Evolutionary conservation across 352 stramenopile genomes (phyloP), one percentile per base, ranked within the genome.

Genomic region (Peronospora destructor): DNA sequence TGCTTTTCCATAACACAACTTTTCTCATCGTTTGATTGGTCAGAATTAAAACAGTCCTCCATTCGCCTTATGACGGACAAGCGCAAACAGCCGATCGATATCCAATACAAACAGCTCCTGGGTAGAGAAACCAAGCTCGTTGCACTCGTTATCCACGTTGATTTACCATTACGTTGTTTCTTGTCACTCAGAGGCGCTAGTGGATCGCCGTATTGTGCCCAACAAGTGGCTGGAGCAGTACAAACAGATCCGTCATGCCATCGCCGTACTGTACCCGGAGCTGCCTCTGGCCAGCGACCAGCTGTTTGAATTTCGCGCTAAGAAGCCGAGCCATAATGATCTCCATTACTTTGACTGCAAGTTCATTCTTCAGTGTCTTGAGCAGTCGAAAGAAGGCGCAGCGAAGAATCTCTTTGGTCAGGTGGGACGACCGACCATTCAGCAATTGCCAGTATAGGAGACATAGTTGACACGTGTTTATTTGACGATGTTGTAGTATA

Each of bases 281-380:
- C 60, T 91, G 42, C 80, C 75, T 39, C 33, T 55, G 21, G 47
- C 59, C 36, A 77, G 59, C 36, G 66, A 84, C 10, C 54, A 67
- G 38, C 43, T 89, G 25, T 54, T 55, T 44, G 68, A 75, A 53
- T 74, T 80, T 46, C 56, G 57, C 28, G 38, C 56, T 30, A 77
- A 76, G 46, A 75, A 74, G 41, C 45, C 46, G n/a, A 76, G 38
- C 13, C 62, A 76, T 52, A 75, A 87, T 25, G 65, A 84, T 17
- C 39, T 88, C 34, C 68, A 72, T 53, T 91, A 87, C 49, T 91
- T 84, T 41, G 77, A 89, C 61, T 91, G 80, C 66, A 87, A 86
- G 53, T 64, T 66, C 19, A 55, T 91, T 12, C 52, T 87, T 16
- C 52, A 68, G 48, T 72, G 61, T 40, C 75, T 91, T 11, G 59